phyloP scores from a whole-genome alignment of 2,329 filamentous ascomycete genomes.

The Tolypocladium ophioglossoides region DNA sequence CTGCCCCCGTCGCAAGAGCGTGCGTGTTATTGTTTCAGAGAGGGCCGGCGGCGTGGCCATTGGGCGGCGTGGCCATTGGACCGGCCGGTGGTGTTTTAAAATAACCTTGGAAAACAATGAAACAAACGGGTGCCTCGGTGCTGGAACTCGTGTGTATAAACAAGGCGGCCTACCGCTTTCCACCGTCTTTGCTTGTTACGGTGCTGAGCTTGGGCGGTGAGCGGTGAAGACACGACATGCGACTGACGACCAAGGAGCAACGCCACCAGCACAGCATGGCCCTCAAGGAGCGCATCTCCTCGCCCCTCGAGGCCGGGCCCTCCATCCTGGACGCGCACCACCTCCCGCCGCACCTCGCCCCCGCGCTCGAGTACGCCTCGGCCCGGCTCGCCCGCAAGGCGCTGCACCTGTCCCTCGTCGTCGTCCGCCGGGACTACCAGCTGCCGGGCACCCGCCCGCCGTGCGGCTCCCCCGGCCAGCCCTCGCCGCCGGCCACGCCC shows the following conservation, averaged over 20 bases:
- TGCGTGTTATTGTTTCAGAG: background rate
- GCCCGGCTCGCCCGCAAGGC: constrained; percentile 43
- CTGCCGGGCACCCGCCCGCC: constrained; percentile 27
- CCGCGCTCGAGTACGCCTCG: constrained; percentile 49
- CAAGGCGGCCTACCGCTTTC: background rate
- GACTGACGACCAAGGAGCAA: too few species aligned
- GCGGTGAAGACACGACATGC: too few species aligned
- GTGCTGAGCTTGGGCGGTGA: background rate
- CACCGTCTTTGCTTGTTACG: background rate
- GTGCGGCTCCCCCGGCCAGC: constrained; percentile 7
- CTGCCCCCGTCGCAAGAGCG: background rate
- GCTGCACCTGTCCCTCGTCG: constrained; percentile 46
- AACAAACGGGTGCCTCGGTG: background rate
- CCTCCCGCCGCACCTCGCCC: constrained; percentile 42
- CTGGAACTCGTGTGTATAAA: background rate
- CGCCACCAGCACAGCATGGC: constrained; percentile 25
- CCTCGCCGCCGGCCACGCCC: constrained; percentile 8
- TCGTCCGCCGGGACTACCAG: constrained; percentile 46
- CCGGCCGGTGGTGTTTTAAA: background rate
- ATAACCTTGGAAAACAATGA: background rate
- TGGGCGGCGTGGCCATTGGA: background rate
- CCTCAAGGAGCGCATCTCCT: constrained; percentile 48
- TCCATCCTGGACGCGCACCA: constrained; percentile 48
- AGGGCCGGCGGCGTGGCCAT: background rate
- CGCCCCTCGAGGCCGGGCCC: constrained; percentile 50